Evolutionary conservation across 2,329 filamentous ascomycete genomes (phyloP).

Genomic region (Trichoderma pleuroti): DNA sequence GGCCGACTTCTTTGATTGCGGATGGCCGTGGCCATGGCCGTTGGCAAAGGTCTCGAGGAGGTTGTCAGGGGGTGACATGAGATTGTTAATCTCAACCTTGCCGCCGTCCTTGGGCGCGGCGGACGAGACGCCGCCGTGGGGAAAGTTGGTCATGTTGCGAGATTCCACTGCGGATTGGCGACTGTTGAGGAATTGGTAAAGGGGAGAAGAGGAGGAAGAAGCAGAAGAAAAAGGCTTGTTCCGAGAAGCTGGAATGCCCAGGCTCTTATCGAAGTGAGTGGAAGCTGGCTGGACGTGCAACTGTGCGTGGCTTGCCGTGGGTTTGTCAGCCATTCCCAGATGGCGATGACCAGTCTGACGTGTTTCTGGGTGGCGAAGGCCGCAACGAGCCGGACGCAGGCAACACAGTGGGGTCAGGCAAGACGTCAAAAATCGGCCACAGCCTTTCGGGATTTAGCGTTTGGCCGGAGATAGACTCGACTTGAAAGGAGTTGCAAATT

Average conservation of each 20-base stretch:
- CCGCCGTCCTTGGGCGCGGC: slow-evolving; percentile 30
- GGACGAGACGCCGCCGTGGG: slow-evolving; percentile 23
- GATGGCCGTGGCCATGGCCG: neutral
- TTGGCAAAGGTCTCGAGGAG: slow-evolving; percentile 50
- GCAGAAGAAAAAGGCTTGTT: slow-evolving; percentile 17
- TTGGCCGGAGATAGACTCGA: slow-evolving; percentile 7
- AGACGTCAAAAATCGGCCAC: slow-evolving; percentile 14
- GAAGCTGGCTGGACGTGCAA: slow-evolving; percentile 28
- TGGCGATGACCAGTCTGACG: slow-evolving; percentile 24
- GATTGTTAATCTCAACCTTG: slow-evolving; percentile 50
- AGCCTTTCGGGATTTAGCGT: slow-evolving; percentile 18
- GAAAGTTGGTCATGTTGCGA: slow-evolving; percentile 28
- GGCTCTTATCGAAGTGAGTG: slow-evolving; percentile 31
- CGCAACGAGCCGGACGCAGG: slow-evolving; percentile 13
- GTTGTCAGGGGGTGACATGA: slow-evolving; percentile 62
- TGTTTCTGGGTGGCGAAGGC: slow-evolving; percentile 19
- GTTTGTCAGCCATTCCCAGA: slow-evolving; percentile 38
- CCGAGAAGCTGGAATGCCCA: slow-evolving; percentile 20
- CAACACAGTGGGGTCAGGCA: slow-evolving; percentile 4
- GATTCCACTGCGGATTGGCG: slow-evolving; percentile 12
- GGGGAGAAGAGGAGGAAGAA: slow-evolving; percentile 19
- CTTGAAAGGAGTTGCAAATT: neutral
- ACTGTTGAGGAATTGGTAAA: neutral
- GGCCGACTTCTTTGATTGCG: slow-evolving; percentile 6
- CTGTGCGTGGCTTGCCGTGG: slow-evolving; percentile 23